These are phyloP conservation scores for Phaeosphaeria sp. DNA, from an alignment of 2,329 filamentous ascomycete genomes.

Conservation along the genomic window DNA sequence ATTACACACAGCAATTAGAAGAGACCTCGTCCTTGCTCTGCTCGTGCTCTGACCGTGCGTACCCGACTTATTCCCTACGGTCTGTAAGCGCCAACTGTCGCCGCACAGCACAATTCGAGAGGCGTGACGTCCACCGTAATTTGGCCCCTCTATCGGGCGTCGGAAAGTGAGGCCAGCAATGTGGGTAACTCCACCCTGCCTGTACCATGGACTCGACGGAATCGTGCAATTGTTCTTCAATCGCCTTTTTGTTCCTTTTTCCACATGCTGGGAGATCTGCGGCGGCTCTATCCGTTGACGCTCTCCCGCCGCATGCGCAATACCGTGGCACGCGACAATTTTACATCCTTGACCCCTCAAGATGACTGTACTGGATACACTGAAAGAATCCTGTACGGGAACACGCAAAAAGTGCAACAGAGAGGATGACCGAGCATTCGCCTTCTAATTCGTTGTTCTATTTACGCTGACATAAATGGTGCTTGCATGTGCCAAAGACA, in stretches of 20 bases:
- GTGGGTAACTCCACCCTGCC: constrained; percentile 14
- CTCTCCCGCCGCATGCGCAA: constrained; percentile 41
- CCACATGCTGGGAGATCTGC: constrained; percentile 24
- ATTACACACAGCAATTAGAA: constrained; percentile 22
- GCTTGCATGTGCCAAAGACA: constrained; percentile 5
- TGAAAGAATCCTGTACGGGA: constrained; percentile 16
- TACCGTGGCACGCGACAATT: constrained; percentile 15
- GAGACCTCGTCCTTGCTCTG: constrained; percentile 16
- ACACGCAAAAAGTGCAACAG: constrained; percentile 2
- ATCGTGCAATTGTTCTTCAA: constrained; percentile 11
- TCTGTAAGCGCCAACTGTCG: constrained; percentile 36
- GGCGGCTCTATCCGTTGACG: constrained; percentile 19
- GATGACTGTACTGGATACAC: constrained; percentile 8
- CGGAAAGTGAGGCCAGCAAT: constrained; percentile 16
- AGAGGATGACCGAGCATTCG: constrained; percentile 12
- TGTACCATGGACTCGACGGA: constrained; percentile 2
- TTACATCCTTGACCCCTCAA: constrained; percentile 13
- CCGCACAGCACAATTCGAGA: constrained; percentile 32
- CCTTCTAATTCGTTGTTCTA: constrained; percentile 19
- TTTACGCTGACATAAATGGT: neutral
- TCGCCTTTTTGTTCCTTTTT: constrained; percentile 24
- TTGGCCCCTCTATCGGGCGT: constrained; percentile 5
- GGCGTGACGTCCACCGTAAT: constrained; percentile 25
- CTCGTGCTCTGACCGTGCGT: constrained; percentile 26
- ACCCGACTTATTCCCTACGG: constrained; percentile 27